phyloP scores from a whole-genome alignment of 2,329 filamentous ascomycete species.

The Paracorniculantispora psalliotae region DNA sequence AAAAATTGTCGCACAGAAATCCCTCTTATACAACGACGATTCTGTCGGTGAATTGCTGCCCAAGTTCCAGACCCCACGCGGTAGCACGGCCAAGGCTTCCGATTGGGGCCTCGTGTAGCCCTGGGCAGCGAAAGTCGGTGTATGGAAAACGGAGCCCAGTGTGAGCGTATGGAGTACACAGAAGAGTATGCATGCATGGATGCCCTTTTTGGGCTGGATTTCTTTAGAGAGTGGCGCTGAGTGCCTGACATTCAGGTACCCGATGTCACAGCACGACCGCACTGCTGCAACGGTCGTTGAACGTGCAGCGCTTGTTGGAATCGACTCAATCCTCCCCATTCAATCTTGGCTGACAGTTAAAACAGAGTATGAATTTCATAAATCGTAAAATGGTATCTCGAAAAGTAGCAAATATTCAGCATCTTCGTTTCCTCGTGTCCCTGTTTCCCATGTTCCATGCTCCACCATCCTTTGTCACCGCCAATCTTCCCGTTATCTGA shows the following conservation, averaged over 20 bases:
- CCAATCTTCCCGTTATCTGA: background rate
- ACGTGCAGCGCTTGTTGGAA: too few relatives aligned
- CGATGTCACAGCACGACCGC: background rate
- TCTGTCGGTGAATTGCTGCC: slow-evolving; percentile 7
- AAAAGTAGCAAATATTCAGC: background rate
- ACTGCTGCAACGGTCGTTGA: too few relatives aligned
- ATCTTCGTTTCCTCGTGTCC: background rate
- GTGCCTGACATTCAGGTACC: slow-evolving; percentile 5
- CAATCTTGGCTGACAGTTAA: background rate
- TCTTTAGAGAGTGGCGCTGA: background rate
- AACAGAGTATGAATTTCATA: too few relatives aligned
- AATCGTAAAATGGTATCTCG: background rate
- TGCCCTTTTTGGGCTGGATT: background rate
- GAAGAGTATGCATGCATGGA: background rate
- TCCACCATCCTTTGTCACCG: background rate
- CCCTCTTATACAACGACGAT: background rate
- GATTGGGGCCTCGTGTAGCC: background rate
- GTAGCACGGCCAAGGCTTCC: background rate
- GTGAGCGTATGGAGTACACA: too few relatives aligned
- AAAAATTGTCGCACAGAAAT: background rate
- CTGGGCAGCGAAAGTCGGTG: slow-evolving; percentile 5
- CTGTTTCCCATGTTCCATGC: background rate
- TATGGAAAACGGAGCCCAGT: too few relatives aligned
- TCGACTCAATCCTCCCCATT: too few relatives aligned
- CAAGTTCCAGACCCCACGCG: background rate